A percentile compares a stretch with the other conserved stretches of the same genome.
These are phyloP conservation scores for Parastagonospora avenae DNA, from an alignment of 2,329 filamentous ascomycete species.

Conservation along the genomic window DNA sequence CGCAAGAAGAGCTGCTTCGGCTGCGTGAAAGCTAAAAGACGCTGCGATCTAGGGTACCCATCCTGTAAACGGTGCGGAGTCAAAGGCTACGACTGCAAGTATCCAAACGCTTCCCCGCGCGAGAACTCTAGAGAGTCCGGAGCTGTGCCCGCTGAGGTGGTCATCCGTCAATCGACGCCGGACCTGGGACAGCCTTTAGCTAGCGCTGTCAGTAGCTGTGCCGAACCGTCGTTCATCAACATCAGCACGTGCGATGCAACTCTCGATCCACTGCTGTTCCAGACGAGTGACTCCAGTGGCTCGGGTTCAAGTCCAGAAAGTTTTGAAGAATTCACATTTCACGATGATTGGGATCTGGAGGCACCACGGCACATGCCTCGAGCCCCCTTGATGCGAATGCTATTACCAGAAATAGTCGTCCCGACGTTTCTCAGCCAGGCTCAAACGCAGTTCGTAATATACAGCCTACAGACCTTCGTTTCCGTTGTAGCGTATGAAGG, in stretches of 20 bases:
- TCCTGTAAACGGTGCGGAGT: slow-evolving; percentile 35
- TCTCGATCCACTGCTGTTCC: slow-evolving; percentile 12
- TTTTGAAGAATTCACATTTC: background rate
- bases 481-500: slow-evolving; percentile 29
- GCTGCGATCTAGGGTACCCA: slow-evolving; percentile 38
- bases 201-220: slow-evolving; percentile 4
- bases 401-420: slow-evolving; percentile 20
- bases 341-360: slow-evolving; percentile 9
- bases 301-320: slow-evolving; percentile 18
- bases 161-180: slow-evolving; percentile 29
- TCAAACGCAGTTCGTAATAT: slow-evolving; percentile 20
- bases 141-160: slow-evolving; percentile 21
- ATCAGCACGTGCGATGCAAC: background rate
- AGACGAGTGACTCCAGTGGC: slow-evolving; percentile 4
- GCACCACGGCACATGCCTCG: background rate
- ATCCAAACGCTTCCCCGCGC: slow-evolving; percentile 22
- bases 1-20: slow-evolving; percentile 37
- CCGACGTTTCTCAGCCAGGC: slow-evolving; percentile 17
- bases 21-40: slow-evolving; percentile 36
- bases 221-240: slow-evolving; percentile 1
- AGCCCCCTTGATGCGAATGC: slow-evolving; percentile 1
- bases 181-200: slow-evolving; percentile 15
- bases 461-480: slow-evolving; percentile 22
- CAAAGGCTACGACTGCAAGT: slow-evolving; percentile 34
- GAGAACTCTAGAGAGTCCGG: background rate